Evolutionary conservation across 2,329 filamentous ascomycete genomes (phyloP).

Genomic region (Pseudocercospora musae): DNA sequence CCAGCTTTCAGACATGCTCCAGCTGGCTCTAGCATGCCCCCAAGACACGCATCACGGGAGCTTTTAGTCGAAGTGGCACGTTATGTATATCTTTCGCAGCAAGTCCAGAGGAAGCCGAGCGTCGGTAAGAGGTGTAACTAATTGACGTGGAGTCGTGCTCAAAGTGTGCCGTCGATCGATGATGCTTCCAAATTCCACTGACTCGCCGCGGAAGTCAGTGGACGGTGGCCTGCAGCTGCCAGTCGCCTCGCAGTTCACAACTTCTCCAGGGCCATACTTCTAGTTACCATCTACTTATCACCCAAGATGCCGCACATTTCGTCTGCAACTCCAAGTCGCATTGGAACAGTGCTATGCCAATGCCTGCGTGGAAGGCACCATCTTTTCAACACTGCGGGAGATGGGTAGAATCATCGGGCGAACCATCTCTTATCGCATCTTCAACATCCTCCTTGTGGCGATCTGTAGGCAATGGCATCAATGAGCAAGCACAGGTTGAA

Average conservation of each 20-base stretch:
- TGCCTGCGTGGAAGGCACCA: too few relatives aligned
- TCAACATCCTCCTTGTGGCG: background rate
- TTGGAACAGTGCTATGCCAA: too few relatives aligned
- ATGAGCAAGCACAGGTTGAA: background rate
- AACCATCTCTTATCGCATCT: too few relatives aligned
- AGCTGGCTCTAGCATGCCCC: slow-evolving; percentile 58
- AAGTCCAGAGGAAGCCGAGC: background rate
- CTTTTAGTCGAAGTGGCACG: background rate
- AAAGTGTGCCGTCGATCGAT: background rate
- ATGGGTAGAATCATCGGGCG: too few relatives aligned
- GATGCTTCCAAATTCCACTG: background rate
- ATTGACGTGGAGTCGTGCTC: background rate
- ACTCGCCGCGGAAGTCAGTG: background rate
- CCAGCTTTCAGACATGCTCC: slow-evolving; percentile 58
- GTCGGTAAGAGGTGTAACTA: background rate
- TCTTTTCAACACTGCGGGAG: too few relatives aligned
- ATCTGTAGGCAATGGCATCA: background rate
- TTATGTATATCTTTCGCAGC: background rate
- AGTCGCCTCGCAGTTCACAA: background rate
- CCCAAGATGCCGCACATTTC: too few relatives aligned
- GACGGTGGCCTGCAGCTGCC: background rate
- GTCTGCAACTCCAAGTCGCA: too few relatives aligned
- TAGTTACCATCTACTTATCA: background rate
- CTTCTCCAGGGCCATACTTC: background rate
- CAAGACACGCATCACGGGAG: background rate